Base-by-base conservation (phyloP, 2,329 filamentous ascomycete species). In the Fusarium lyarnte region DNA sequence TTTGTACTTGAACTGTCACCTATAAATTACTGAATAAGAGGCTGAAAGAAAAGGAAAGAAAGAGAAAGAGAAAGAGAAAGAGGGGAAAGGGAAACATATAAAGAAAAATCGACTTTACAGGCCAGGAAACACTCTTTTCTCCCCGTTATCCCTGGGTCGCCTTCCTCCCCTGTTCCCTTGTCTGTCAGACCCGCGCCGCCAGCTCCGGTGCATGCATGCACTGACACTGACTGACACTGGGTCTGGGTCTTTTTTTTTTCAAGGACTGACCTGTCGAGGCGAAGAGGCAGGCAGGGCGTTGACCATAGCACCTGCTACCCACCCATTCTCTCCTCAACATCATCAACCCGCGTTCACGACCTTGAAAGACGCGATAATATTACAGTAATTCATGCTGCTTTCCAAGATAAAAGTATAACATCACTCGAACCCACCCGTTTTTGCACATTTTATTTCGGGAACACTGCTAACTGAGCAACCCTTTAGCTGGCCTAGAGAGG, bases 361-460 rank as follows among this genome's bases (percentile, higher is more conserved):
- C 71, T 60, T 54, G 69, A 76, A 77, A 75, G 69, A 77, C 79
- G 80, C 78, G 79, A 80, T 77, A 64, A 36, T 64, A 74, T 72
- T 69, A 75, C 78, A 74, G 76, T 73, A 75, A 75, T 76, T 76
- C 73, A 81, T 82, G 78, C 78, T 78, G 71, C 72, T 76, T 72
- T 72, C 69, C 61, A 64, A 75, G 73, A 76, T 72, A 71, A 67
- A 76, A 77, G 80, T 81, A 66, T 27, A 33, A 60, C 59, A 74
- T 69, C n/a, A 52, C n/a, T 21, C 19, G 23, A 38, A 9, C 21
- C 25, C 21, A 41, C 39, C 57, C 42, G n/a, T 39, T 61, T 65
- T 55, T 54, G 29, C 25, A 54, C 36, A 57, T 43, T 43, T 42
- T 38, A 36, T 61, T 43, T 57, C 42, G 45, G 49, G 43, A 54